phyloP scores from a whole-genome alignment of 1,284 basidiomycete species.

The Malassezia obtusa region DNA sequence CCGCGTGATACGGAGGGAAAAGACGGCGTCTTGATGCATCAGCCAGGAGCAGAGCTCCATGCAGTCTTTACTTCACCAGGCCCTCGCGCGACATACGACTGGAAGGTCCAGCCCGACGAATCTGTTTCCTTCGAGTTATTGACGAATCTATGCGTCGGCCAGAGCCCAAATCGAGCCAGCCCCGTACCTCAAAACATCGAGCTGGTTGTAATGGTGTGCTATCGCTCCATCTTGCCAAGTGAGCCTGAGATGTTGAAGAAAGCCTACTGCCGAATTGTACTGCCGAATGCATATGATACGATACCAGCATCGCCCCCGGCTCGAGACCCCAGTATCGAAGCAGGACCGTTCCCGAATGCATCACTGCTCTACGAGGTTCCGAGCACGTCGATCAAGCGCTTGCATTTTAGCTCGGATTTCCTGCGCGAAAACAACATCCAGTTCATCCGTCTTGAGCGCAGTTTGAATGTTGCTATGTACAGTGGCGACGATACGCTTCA shows the following conservation, averaged over 20 bases:
- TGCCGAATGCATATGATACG: slow-evolving; percentile 9
- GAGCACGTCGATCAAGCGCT: slow-evolving; percentile 19
- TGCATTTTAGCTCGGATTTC: slow-evolving; percentile 20
- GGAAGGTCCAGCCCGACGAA: slow-evolving; percentile 3
- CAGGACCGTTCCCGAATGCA: slow-evolving; percentile 19
- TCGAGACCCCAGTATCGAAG: neutral
- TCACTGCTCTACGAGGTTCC: slow-evolving; percentile 27
- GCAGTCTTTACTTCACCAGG: slow-evolving; percentile 3
- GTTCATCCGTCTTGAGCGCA: slow-evolving; percentile 27
- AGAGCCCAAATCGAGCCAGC: slow-evolving; percentile 19
- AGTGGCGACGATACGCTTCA: slow-evolving; percentile 14
- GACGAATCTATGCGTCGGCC: slow-evolving; percentile 32
- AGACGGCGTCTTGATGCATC: neutral
- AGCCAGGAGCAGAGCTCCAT: neutral
- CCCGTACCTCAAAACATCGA: slow-evolving; percentile 22
- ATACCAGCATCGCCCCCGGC: slow-evolving; percentile 16
- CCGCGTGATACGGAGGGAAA: neutral
- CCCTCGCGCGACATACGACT: slow-evolving; percentile 3
- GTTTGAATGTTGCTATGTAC: neutral
- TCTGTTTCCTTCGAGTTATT: slow-evolving; percentile 28
- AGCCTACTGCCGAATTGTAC: slow-evolving; percentile 9
- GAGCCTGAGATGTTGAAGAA: neutral
- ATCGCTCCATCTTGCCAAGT: neutral
- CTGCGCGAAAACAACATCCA: slow-evolving; percentile 22
- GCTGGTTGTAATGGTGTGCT: slow-evolving; percentile 24